Base-by-base conservation (phyloP, 768 basidiomycete genomes). In the Sarcodon sp. region DNA sequence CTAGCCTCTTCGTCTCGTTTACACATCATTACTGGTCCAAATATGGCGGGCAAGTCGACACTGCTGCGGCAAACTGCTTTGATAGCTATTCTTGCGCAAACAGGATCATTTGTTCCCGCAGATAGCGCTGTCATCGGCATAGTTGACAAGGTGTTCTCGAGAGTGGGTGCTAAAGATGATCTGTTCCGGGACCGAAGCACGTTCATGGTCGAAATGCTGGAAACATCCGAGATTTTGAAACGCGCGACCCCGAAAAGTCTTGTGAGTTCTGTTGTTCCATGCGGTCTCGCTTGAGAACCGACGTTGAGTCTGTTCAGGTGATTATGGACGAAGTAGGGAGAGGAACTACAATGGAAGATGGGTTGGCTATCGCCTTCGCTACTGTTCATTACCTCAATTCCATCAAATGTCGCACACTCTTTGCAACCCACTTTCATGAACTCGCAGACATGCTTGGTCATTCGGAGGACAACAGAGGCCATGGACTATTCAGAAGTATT, bases 261-360 rank as follows among this genome's bases (percentile, higher is more conserved):
- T 47, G 93, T 90, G 56, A 53, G 80, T 65, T 10, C 21, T 46
- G 35, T 11, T 11, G 7, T 27, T 35, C 9, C 21, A n/a, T 36
- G 18, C 10, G 32, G 13, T 46, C 43, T 33, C 13, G 10, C 34
- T 21, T 12, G 35, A 16, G 33, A 33, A 7, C 27, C 35, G 35
- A 38, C 38, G 34, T 57, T 47, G 4, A 47, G 50, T 33, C 18
- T 27, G 10, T 18, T 1, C 55, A 92, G 89, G 86, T 98, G n/a
- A 93, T 99, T 53, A 93, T 99, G 89, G 94, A 99, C 60, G 94
- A 99, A 68, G 92, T 99, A n/a, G 94, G 94, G 6, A 70, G 94
- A 55, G 94, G 94, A 33, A 98, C 94, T 5, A 92, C 92, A 0
- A 80, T 92, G 7, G 79, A 79, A 51, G 93, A 96, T 57, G 94